These are phyloP conservation scores for Citrus reticulata DNA, from an alignment of 345 rosid species.

Conservation along the genomic window DNA sequence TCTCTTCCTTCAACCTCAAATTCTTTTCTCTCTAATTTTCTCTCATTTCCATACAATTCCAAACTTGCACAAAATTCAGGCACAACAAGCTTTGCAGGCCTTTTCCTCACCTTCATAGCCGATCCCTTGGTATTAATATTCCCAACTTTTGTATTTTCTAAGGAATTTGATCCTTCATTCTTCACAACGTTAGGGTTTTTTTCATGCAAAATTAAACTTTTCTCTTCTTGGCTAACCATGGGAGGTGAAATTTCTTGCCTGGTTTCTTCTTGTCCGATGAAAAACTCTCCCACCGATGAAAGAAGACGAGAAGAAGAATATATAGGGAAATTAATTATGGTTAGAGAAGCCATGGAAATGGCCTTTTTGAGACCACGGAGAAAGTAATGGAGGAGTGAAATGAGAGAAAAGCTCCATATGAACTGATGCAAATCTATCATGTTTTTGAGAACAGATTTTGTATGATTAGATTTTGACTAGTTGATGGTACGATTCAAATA, in stretches of 20 bases:
- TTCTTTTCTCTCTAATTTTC: constrained; percentile 25
- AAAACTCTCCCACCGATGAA: constrained; percentile 9
- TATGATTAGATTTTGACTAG: too few species aligned
- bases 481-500: too few species aligned
- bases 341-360: constrained; percentile 14
- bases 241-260: neutral
- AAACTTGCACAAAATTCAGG: constrained; percentile 19
- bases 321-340: constrained; percentile 10
- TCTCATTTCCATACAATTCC: constrained; percentile 6
- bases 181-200: neutral
- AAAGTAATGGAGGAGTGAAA: constrained; percentile 17
- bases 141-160: neutral
- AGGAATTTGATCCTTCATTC: neutral
- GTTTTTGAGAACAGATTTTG: neutral
- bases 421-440: constrained; percentile 25
- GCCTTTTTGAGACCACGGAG: constrained; percentile 12
- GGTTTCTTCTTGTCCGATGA: neutral
- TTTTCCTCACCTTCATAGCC: constrained; percentile 22
- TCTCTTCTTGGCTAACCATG: neutral
- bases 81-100: constrained; percentile 43
- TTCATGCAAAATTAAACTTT: neutral
- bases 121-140: neutral
- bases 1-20: constrained; percentile 36
- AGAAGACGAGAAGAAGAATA: constrained; percentile 10
- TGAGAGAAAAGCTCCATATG: constrained; percentile 27